Conservation (phyloP, 306 rosid genomes). For the Glycyrrhiza uralensis region DNA sequence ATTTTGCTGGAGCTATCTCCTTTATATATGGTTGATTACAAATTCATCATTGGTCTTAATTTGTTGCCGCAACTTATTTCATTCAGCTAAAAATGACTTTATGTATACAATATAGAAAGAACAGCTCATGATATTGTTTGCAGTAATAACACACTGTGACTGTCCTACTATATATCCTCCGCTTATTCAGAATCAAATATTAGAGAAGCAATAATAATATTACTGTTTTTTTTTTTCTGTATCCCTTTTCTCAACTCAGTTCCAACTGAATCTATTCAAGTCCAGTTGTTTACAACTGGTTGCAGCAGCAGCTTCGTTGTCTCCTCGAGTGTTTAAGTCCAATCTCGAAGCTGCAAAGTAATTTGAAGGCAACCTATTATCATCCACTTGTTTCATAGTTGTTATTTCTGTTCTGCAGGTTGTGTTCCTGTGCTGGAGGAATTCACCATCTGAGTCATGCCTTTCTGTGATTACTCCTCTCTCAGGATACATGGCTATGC, state of each 20-base stretch:
- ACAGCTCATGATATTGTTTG: neutral
- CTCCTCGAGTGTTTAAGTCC: constrained; percentile 67
- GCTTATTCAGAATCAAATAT: constrained; percentile 13
- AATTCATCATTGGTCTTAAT: constrained; percentile 22
- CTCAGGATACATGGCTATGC: constrained; percentile 25
- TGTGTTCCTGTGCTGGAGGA: constrained; percentile 28
- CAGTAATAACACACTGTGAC: constrained; percentile 5
- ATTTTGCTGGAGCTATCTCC: constrained; percentile 24
- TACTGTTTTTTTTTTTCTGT: neutral
- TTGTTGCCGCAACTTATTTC: constrained; percentile 30
- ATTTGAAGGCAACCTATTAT: constrained; percentile 39
- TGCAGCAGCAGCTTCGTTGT: constrained; percentile 49
- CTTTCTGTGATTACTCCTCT: constrained; percentile 25
- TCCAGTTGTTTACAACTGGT: constrained; percentile 56
- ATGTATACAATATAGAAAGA: neutral
- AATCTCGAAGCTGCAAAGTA: constrained; percentile 56
- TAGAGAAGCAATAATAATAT: constrained; percentile 1
- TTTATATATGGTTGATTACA: constrained; percentile 11
- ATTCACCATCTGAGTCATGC: constrained; percentile 25
- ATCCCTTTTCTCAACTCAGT: constrained; percentile 38
- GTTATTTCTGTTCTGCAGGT: constrained; percentile 33
- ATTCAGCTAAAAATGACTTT: constrained; percentile 19
- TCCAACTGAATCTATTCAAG: constrained; percentile 62
- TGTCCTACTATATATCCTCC: neutral
- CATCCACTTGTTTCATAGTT: constrained; percentile 30